A percentile compares a stretch with the other conserved stretches of the same genome.
Conservation (phyloP, 1,284 basidiomycete species). For the Spongiforma sp. region DNA sequence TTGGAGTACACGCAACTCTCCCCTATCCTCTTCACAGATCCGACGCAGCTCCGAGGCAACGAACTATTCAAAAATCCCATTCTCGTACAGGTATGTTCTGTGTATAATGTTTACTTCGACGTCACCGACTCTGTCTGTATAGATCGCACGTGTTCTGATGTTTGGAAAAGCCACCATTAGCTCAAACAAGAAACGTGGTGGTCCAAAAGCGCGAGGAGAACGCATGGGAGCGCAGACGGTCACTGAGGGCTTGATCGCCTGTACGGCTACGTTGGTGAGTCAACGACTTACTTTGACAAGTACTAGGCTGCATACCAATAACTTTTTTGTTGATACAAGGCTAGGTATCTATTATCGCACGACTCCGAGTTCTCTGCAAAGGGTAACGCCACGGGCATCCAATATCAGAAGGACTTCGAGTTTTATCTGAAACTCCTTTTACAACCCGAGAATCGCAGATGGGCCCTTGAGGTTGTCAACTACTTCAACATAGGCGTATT, state of each 20-base stretch:
- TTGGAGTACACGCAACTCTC: neutral
- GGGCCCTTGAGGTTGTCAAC: conserved; percentile 10
- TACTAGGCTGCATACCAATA: neutral
- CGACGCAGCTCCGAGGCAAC: neutral
- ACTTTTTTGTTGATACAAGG: no score
- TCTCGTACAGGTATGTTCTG: conserved; percentile 1
- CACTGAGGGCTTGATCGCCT: conserved; percentile 13
- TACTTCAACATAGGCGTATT: conserved; percentile 10
- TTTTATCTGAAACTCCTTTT: conserved; percentile 14
- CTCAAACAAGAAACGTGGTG: conserved; percentile 8
- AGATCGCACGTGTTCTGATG: conserved; percentile 8
- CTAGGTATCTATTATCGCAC: conserved; percentile 5
- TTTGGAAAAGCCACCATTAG: conserved; percentile 13
- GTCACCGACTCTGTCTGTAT: neutral
- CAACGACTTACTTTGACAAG: neutral
- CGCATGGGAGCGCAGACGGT: conserved; percentile 8
- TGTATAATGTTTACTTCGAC: neutral
- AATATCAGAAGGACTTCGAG: conserved; percentile 11
- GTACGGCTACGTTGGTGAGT: conserved; percentile 10
- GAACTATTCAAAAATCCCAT: conserved; percentile 1
- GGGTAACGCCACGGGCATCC: conserved; percentile 4
- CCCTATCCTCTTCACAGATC: conserved; percentile 3
- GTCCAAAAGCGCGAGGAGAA: conserved; percentile 6
- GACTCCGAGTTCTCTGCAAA: neutral
- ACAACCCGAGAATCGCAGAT: neutral